Percentiles rank a stretch among this genome's conserved stretches.
phyloP scores from a whole-genome alignment of 2,329 filamentous ascomycete species.

The Clonostachys solani region DNA sequence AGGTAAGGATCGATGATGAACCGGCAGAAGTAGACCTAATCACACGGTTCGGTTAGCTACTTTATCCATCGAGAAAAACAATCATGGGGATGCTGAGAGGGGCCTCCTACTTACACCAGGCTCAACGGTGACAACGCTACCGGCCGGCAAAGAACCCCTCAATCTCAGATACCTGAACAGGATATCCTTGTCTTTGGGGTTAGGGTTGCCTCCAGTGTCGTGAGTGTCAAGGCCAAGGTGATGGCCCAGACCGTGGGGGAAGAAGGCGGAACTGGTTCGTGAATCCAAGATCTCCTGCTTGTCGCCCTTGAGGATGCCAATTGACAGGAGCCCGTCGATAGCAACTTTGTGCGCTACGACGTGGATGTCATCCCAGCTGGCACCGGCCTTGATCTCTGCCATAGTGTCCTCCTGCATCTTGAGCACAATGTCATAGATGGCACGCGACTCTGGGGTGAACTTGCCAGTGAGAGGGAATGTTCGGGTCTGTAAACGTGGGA shows the following conservation, averaged over 20 bases:
- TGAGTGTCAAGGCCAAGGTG: conserved; percentile 93
- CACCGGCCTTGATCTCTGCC: conserved; percentile 65
- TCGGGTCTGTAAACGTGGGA: conserved; percentile 53
- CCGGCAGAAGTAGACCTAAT: conserved; percentile 79
- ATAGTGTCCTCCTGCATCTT: conserved; percentile 83
- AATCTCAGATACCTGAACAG: conserved; percentile 88
- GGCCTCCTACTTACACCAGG: conserved; percentile 62
- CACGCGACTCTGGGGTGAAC: conserved; percentile 64
- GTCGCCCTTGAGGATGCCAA: conserved; percentile 70
- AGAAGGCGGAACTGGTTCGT: conserved; percentile 83
- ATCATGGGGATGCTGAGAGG: not conserved
- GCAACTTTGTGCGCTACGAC: conserved; percentile 75
- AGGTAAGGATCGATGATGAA: conserved; percentile 85
- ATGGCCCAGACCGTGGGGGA: conserved; percentile 87
- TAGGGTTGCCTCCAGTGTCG: conserved; percentile 75
- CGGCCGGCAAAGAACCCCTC: conserved; percentile 68
- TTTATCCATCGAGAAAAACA: not conserved
- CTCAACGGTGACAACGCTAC: conserved; percentile 89
- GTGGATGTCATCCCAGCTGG: conserved; percentile 80
- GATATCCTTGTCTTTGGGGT: conserved; percentile 73
- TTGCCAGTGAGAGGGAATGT: conserved; percentile 78
- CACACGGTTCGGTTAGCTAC: not conserved
- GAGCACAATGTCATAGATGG: conserved; percentile 79
- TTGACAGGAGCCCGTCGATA: conserved; percentile 69
- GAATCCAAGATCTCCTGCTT: conserved; percentile 71